Evolutionary conservation across 345 rosid genomes (phyloP).

Genomic region (Anacardium occidentale): DNA sequence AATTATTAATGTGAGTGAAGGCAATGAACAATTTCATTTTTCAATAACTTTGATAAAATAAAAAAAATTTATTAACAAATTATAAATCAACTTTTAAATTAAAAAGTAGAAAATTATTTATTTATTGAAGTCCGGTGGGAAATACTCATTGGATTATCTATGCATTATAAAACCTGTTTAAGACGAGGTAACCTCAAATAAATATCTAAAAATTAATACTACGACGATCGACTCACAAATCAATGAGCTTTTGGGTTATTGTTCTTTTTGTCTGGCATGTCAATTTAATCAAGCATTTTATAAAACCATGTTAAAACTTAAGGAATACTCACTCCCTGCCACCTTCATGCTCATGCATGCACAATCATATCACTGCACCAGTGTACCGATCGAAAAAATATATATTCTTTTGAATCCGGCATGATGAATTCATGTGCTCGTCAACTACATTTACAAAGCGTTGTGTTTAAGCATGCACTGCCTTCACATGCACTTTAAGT

Average conservation of each 20-base stretch:
- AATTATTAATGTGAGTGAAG: too few relatives aligned
- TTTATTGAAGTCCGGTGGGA: too few relatives aligned
- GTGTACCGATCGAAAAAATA: background rate
- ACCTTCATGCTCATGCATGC: background rate
- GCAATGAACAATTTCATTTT: too few relatives aligned
- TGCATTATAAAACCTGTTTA: too few relatives aligned
- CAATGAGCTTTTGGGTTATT: background rate
- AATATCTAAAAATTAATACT: too few relatives aligned
- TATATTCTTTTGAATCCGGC: background rate
- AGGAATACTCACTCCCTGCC: background rate
- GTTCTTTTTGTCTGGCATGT: background rate
- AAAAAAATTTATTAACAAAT: too few relatives aligned
- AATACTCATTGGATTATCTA: too few relatives aligned
- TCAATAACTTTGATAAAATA: too few relatives aligned
- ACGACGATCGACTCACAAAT: background rate
- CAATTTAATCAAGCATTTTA: background rate
- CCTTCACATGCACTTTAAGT: constrained; percentile 4
- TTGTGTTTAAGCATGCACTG: constrained; percentile 10
- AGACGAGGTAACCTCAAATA: too few relatives aligned
- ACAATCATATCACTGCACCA: background rate
- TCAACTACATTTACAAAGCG: background rate
- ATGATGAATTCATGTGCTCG: constrained; percentile 6
- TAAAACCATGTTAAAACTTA: background rate
- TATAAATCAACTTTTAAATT: too few relatives aligned
- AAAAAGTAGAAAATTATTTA: too few relatives aligned